These are phyloP conservation scores for Colletotrichum tropicale DNA, from an alignment of 2,329 filamentous ascomycete genomes.

Conservation along the genomic window DNA sequence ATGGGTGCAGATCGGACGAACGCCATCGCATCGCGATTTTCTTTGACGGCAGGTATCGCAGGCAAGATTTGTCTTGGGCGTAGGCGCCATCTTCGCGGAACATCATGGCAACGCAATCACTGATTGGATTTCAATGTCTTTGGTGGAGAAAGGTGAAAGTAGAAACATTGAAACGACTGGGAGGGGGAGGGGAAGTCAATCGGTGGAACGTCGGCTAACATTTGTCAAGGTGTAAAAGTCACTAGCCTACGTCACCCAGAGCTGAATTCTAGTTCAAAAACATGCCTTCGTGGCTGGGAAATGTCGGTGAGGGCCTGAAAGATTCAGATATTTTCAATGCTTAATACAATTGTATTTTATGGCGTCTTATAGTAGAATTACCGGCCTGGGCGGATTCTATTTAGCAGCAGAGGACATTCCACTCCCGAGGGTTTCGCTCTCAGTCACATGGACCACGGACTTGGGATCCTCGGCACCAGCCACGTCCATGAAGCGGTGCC, in stretches of 20 bases:
- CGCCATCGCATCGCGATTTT: constrained; percentile 9
- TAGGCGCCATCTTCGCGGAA: background rate
- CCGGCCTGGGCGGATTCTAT: background rate
- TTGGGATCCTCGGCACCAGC: background rate
- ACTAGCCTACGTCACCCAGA: background rate
- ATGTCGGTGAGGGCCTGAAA: background rate
- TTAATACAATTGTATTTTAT: background rate
- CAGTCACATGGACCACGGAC: background rate
- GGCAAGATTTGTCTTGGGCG: constrained; percentile 6
- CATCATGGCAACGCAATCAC: background rate
- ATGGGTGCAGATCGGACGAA: constrained; percentile 1
- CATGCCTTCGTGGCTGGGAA: background rate
- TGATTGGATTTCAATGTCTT: background rate
- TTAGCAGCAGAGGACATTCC: background rate
- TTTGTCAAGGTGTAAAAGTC: background rate
- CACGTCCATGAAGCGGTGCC: constrained; percentile 18
- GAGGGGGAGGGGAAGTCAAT: background rate
- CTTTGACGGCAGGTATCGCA: constrained; percentile 5
- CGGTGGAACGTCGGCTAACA: background rate
- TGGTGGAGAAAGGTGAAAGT: background rate
- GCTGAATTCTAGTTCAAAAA: background rate
- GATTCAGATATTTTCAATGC: background rate
- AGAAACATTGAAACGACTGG: background rate
- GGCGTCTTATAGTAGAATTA: background rate
- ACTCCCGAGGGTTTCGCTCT: background rate